Base-by-base conservation (phyloP, 78 protist species). In the Salpingoeca rosetta region DNA sequence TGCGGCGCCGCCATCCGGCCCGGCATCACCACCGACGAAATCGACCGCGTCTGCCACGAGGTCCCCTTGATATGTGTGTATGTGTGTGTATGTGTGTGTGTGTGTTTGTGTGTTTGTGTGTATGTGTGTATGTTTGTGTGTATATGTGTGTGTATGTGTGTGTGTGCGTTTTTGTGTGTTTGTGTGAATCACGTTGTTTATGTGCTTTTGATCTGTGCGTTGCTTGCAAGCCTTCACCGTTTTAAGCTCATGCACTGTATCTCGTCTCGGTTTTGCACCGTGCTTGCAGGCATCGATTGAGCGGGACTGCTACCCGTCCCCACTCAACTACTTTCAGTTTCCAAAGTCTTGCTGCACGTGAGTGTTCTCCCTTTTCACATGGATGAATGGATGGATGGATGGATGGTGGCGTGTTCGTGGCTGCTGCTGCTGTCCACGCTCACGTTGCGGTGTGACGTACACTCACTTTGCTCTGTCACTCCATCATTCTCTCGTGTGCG, bases 281-380 rank as follows among this genome's bases (percentile, higher is more conserved):
- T n/a, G 31, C 7, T 51, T 17, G 17, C 65, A 51, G 65, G 95
- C 91, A 38, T 39, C 76, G 28, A 72, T 96, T 76, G 93, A 85
- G 81, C 90, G 98, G 42, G 88, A 89, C 43, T 86, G 92, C 0
- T 98, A 98, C 83, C 99, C 99, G 43, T 92, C 96, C 10, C 97
- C 99, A 37, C 94, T 98, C 82, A 95, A 95, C 94, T 96, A 96
- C 84, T 41, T 39, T 37, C 51, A 84, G 74, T 96, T 94, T 88
- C 98, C 98, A 37, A 96, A 95, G 91, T 84, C 92, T 0, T 87
- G 89, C 57, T 96, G 98, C 90, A 94, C 97, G 24, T 87, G 82
- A 0, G 92, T 44, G 27, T 80, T 84, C 56, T 10, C 26, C 27
- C 51, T 22, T 7, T 84, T 10, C 44, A 40, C 44, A 76, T 11